Evolutionary conservation across 106 monocot genomes (phyloP).

Genomic region (Phalaenopsis equestris): DNA sequence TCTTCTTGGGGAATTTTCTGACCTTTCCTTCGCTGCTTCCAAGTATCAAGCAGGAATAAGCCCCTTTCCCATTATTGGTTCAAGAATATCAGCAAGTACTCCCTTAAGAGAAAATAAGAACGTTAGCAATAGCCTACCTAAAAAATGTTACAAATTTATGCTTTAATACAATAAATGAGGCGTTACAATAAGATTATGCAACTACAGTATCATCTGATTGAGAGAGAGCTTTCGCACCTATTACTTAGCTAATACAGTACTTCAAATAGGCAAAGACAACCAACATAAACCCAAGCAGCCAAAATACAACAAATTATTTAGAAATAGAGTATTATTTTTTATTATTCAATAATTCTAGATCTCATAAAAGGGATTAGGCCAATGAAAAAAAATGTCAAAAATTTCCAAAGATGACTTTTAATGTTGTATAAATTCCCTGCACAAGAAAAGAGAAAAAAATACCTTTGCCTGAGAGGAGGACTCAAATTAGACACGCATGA

Average conservation of each 20-base stretch:
- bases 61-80: constrained; percentile 99
- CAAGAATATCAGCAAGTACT: constrained; percentile 96
- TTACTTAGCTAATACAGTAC: background rate
- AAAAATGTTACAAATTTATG: background rate
- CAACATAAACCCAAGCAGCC: too few species aligned
- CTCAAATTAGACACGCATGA: too few species aligned
- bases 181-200: background rate
- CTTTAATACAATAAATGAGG: background rate
- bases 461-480: too few species aligned
- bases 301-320: too few species aligned
- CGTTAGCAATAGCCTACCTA: background rate
- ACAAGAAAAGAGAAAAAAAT: too few species aligned
- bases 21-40: constrained; percentile 97
- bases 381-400: too few species aligned
- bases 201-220: background rate
- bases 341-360: too few species aligned
- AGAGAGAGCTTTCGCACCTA: background rate
- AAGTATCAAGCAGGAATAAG: constrained; percentile 98
- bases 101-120: constrained; percentile 43
- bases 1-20: constrained; percentile 12
- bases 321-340: too few species aligned
- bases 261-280: too few species aligned
- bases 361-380: too few species aligned
- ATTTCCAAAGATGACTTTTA: too few species aligned
- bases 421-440: too few species aligned